Percentiles rank a stretch among this genome's conserved stretches.
These are phyloP conservation scores for Pichia kudriavzevii DNA, from an alignment of 1,139 yeast genomes.

Conservation along the genomic window DNA sequence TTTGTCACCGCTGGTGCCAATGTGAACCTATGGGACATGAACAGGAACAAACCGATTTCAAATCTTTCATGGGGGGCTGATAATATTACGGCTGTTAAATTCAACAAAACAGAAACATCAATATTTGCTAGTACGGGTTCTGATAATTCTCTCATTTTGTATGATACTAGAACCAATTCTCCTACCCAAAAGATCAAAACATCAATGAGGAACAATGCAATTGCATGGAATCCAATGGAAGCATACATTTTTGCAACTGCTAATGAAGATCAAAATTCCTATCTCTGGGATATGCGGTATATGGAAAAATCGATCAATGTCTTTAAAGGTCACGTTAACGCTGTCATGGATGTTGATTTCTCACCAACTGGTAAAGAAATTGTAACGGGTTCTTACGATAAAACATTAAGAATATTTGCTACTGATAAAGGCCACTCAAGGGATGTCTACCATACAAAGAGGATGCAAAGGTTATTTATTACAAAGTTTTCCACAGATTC, in stretches of 20 bases:
- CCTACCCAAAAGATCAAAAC: slow-evolving; percentile 90
- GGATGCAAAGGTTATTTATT: slow-evolving; percentile 92
- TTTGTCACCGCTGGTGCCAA: slow-evolving; percentile 92
- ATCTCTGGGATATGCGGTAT: slow-evolving; percentile 94
- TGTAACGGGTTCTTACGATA: slow-evolving; percentile 93
- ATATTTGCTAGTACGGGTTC: slow-evolving; percentile 87
- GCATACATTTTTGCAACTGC: slow-evolving; percentile 91
- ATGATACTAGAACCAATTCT: slow-evolving; percentile 86
- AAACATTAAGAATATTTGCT: slow-evolving; percentile 76
- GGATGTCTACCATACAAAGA: slow-evolving; percentile 90
- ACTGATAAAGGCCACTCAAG: slow-evolving; percentile 76
- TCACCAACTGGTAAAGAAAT: slow-evolving; percentile 96
- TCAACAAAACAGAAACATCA: slow-evolving; percentile 86
- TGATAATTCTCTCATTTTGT: slow-evolving; percentile 82
- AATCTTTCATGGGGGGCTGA: slow-evolving; percentile 96
- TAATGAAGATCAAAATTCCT: slow-evolving; percentile 90
- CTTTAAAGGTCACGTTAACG: slow-evolving; percentile 92
- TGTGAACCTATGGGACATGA: slow-evolving; percentile 85
- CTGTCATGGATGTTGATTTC: slow-evolving; percentile 90
- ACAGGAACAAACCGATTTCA: slow-evolving; percentile 67
- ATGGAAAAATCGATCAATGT: slow-evolving; percentile 72
- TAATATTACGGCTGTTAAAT: slow-evolving; percentile 71
- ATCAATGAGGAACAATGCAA: slow-evolving; percentile 71
- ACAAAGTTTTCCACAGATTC: slow-evolving; percentile 84
- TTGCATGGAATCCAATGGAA: slow-evolving; percentile 98